These are phyloP conservation scores for Penicillium sp. DNA, from an alignment of 2,329 filamentous ascomycete genomes.

Conservation along the genomic window DNA sequence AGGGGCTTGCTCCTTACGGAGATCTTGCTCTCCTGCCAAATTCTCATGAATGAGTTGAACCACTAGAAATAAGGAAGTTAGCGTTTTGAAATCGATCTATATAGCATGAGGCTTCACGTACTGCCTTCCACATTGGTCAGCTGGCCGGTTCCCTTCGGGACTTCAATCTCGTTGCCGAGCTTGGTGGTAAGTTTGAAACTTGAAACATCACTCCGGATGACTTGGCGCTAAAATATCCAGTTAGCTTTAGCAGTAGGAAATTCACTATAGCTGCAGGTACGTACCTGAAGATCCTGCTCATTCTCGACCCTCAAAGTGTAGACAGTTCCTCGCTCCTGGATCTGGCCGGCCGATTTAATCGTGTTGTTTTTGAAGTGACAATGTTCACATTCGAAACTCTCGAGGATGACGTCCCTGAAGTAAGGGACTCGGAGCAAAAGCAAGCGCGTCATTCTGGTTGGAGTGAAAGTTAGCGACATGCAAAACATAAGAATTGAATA, in stretches of 20 bases:
- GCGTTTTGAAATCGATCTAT: background rate
- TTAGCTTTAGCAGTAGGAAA: background rate
- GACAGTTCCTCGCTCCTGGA: conserved; percentile 77
- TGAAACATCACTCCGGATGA: conserved; percentile 86
- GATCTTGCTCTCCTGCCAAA: conserved; percentile 70
- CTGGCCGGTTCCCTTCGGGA: conserved; percentile 81
- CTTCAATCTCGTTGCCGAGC: conserved; percentile 66
- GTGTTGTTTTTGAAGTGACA: conserved; percentile 87
- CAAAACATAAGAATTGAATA: background rate
- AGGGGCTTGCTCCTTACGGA: conserved; percentile 65
- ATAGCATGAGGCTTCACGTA: background rate
- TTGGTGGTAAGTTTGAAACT: conserved; percentile 73
- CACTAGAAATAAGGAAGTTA: conserved; percentile 36
- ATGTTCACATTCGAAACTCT: conserved; percentile 89
- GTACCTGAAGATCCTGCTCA: conserved; percentile 54
- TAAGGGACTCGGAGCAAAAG: conserved; percentile 88
- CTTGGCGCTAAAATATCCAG: conserved; percentile 47
- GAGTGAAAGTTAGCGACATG: background rate
- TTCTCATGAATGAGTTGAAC: conserved; percentile 70
- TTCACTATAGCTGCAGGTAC: background rate
- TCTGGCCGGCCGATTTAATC: conserved; percentile 81
- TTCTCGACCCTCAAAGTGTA: conserved; percentile 72
- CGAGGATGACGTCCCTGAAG: conserved; percentile 94
- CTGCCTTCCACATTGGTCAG: conserved; percentile 82
- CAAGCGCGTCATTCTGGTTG: conserved; percentile 59